phyloP scores from a whole-genome alignment of 306 rosid species.

The Lathyrus oleraceus region DNA sequence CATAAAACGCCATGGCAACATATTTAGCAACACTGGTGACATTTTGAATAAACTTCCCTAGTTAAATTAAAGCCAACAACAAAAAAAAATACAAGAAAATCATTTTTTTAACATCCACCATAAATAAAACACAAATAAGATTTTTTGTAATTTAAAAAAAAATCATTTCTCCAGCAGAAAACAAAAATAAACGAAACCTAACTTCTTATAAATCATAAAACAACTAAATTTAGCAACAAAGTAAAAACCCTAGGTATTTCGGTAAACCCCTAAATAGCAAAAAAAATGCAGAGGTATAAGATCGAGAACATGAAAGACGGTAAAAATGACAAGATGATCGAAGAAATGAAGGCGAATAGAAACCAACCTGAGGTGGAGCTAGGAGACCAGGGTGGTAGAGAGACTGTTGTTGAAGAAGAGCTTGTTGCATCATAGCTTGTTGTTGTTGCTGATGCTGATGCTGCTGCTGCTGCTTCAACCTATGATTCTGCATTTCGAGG shows the following conservation, averaged over 20 bases:
- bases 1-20: no score
- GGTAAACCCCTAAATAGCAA: not conserved
- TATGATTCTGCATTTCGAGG: conserved; percentile 88
- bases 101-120: not conserved
- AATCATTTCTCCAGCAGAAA: not conserved
- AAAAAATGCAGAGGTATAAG: not conserved
- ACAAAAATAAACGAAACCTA: not conserved
- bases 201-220: not conserved
- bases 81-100: no score
- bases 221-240: not conserved
- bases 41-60: not conserved
- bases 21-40: not conserved
- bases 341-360: not conserved
- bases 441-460: conserved; percentile 97
- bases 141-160: not conserved
- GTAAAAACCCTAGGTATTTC: conserved; percentile 38
- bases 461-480: conserved; percentile 97
- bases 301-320: not conserved
- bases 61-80: not conserved
- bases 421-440: conserved; percentile 98
- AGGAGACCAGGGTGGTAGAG: conserved; percentile 93
- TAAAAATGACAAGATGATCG: not conserved
- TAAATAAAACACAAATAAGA: not conserved
- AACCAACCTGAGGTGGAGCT: conserved; percentile 94
- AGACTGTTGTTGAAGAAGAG: conserved; percentile 94